Percentiles rank a stretch among this genome's conserved stretches.
These are phyloP conservation scores for Kodamaea neixiangensis DNA, from an alignment of 805 yeast species.

Conservation along the genomic window DNA sequence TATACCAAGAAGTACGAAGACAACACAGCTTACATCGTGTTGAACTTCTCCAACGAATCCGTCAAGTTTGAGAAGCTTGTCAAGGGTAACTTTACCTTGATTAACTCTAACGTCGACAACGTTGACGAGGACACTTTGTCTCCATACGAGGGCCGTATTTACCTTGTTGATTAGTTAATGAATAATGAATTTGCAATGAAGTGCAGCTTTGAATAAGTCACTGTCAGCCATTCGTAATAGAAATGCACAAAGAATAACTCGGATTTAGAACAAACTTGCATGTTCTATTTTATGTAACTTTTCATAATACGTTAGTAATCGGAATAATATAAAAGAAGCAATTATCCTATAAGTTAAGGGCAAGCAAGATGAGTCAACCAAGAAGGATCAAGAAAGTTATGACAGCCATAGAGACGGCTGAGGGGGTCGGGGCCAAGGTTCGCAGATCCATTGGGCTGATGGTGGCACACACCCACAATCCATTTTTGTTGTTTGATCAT, in stretches of 20 bases:
- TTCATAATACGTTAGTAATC: neutral
- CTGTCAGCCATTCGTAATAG: too few species aligned
- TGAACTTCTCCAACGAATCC: conserved; percentile 24
- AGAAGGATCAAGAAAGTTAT: conserved; percentile 37
- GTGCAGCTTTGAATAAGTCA: too few species aligned
- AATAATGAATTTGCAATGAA: neutral
- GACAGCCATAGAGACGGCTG: conserved; percentile 68
- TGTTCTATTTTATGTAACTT: neutral
- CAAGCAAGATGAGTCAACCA: neutral
- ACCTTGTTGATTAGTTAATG: conserved; percentile 12
- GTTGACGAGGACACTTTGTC: conserved; percentile 12
- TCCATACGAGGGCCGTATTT: conserved; percentile 17
- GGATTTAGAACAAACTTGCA: neutral
- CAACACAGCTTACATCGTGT: conserved; percentile 23
- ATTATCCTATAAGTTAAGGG: neutral
- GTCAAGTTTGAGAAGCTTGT: conserved; percentile 12
- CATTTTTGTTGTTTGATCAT: conserved; percentile 81
- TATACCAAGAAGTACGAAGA: conserved; percentile 38
- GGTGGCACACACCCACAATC: conserved; percentile 71
- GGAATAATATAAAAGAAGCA: neutral
- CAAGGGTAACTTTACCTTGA: conserved; percentile 14
- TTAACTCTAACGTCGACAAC: conserved; percentile 10
- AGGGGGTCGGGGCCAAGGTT: conserved; percentile 88
- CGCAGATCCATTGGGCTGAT: conserved; percentile 77
- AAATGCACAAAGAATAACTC: neutral